Conservation (phyloP, 108 stramenopile species). For the Cyclotella choctawhatcheeana region DNA sequence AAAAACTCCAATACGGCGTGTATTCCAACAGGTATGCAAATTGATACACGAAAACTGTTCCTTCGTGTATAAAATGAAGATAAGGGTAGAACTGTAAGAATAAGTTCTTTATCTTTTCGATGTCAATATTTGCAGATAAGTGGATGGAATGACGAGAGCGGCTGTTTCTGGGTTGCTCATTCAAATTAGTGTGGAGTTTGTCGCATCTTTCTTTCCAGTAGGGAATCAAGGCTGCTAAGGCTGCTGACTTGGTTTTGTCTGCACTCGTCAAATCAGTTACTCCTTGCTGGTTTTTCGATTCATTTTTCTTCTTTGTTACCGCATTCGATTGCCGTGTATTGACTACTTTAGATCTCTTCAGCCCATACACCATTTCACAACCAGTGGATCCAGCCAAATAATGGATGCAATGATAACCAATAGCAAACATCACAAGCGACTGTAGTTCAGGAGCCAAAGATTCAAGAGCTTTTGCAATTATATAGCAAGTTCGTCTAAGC, state of each 20-base stretch:
- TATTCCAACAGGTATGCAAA: constrained; percentile 74
- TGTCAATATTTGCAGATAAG: background rate
- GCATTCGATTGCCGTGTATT: background rate
- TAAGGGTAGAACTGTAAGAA: constrained; percentile 64
- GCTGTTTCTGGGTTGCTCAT: constrained; percentile 19
- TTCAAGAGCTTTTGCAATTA: constrained; percentile 34
- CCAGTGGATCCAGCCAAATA: constrained; percentile 62
- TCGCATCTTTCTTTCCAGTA: constrained; percentile 71
- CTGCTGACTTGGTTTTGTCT: constrained; percentile 64
- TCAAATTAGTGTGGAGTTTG: constrained; percentile 22
- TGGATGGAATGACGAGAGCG: constrained; percentile 1
- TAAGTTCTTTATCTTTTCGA: constrained; percentile 24
- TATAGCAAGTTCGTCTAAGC: constrained; percentile 24
- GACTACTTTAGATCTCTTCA: constrained; percentile 62
- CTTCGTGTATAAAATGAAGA: constrained; percentile 59
- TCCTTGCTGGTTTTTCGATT: constrained; percentile 11
- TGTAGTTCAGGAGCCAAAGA: constrained; percentile 60
- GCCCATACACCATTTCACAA: constrained; percentile 76
- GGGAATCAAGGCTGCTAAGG: constrained; percentile 66
- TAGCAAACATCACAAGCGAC: constrained; percentile 55
- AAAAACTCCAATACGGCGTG: constrained; percentile 69
- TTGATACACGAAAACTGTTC: constrained; percentile 59
- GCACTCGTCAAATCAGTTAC: constrained; percentile 48
- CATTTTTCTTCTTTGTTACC: background rate
- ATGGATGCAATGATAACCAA: constrained; percentile 64